Percentiles rank a stretch among this genome's conserved stretches.
phyloP scores from a whole-genome alignment of 2,329 filamentous ascomycete genomes.

The Anthostomella pinea region DNA sequence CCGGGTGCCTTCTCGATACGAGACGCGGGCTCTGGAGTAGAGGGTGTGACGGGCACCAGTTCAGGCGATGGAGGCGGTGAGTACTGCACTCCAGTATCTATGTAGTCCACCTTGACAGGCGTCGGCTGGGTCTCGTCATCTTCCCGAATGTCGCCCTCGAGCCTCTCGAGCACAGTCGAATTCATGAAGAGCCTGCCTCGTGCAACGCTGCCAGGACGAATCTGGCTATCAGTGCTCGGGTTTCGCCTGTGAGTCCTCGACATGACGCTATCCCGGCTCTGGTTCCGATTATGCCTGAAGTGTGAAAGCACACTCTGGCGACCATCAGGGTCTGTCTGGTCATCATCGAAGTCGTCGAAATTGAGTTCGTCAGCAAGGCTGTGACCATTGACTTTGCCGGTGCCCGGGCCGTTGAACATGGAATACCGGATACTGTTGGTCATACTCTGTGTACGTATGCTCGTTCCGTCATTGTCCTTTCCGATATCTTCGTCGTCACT shows the following conservation, averaged over 20 bases:
- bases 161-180: slow-evolving; percentile 51
- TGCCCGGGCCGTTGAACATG: slow-evolving; percentile 55
- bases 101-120: slow-evolving; percentile 54
- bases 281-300: slow-evolving; percentile 48
- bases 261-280: slow-evolving; percentile 56
- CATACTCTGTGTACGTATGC: slow-evolving; percentile 71
- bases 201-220: slow-evolving; percentile 52
- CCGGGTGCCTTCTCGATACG: slow-evolving; percentile 40
- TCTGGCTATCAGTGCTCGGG: slow-evolving; percentile 57
- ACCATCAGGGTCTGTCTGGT: slow-evolving; percentile 69
- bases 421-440: slow-evolving; percentile 73
- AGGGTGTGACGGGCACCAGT: slow-evolving; percentile 37
- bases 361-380: slow-evolving; percentile 90
- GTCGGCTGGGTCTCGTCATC: slow-evolving; percentile 43
- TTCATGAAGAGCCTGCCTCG: slow-evolving; percentile 54
- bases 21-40: slow-evolving; percentile 41
- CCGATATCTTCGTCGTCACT: slow-evolving; percentile 60
- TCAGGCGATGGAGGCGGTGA: slow-evolving; percentile 78
- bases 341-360: slow-evolving; percentile 75
- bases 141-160: slow-evolving; percentile 51
- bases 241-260: slow-evolving; percentile 51
- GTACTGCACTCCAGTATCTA: slow-evolving; percentile 76
- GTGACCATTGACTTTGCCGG: slow-evolving; percentile 60
- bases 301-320: slow-evolving; percentile 60
- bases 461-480: slow-evolving; percentile 68